Base-by-base conservation (phyloP, 768 basidiomycete species). In the Boletus sensibilis region DNA sequence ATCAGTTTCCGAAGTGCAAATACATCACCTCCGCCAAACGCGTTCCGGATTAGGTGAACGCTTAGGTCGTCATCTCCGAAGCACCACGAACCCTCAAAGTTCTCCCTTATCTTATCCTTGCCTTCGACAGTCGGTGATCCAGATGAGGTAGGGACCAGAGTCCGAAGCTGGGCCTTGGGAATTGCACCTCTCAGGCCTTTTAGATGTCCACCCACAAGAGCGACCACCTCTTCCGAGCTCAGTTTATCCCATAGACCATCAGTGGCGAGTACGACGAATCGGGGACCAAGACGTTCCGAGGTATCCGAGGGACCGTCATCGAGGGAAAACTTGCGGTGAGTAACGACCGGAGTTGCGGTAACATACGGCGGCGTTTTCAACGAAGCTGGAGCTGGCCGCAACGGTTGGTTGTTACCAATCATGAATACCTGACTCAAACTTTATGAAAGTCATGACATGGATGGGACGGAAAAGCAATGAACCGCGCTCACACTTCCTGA, bases 291-390 rank as follows among this genome's bases (percentile, higher is more conserved):
- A 41, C 40, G 63, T 35, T 64, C 55, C 6, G 68, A 57, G n/a
- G 63, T 44, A 16, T 66, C 40, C 37, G 58, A 23, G 52, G 67
- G 64, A 27, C 55, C 50, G 29, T 73, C 56, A 14, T 78, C 66
- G 66, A 88, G 81, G 14, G 80, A 74, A 61, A 92, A 75, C 62
- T 87, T 85, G 57, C 83, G 83, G 63, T 93, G 87, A 3, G 87
- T 89, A 29, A 94, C 84, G 35, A 91, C 92, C 3, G 94, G 94
- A 8, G 78, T 78, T 16, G 94, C 85, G 33, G 81, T 94, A 23
- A 96, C 93, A 71, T 96, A 97, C n/a, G 94, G 94, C 2, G 94
- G 94, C 5, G 94, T 92, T 71, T 87, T 89, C 72, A 90, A 82
- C 21, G 79, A 72, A 14, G 80, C 52, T 14, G 86, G 88, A 3